Conservation (phyloP, 345 rosid species). For the Heritiera littoralis region DNA sequence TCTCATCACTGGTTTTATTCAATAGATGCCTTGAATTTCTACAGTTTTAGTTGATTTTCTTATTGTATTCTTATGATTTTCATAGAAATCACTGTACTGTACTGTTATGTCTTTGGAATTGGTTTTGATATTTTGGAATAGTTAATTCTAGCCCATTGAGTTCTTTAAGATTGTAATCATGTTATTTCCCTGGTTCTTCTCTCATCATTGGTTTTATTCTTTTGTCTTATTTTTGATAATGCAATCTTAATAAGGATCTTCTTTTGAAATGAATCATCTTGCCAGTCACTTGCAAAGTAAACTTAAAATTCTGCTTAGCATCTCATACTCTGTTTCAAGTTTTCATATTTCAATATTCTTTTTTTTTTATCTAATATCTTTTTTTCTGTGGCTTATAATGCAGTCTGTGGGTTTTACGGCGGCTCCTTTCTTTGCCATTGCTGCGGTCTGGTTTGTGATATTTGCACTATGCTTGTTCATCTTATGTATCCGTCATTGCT, state of each 20-base stretch:
- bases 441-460: slow-evolving; percentile 67
- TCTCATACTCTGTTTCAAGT: not conserved
- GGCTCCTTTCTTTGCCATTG: slow-evolving; percentile 66
- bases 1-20: not conserved
- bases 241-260: not conserved
- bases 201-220: not conserved
- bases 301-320: not conserved
- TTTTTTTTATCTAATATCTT: not conserved
- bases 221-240: not conserved
- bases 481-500: slow-evolving; percentile 71
- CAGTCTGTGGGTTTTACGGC: slow-evolving; percentile 89
- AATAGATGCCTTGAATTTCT: not conserved
- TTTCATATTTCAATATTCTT: not conserved
- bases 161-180: not conserved
- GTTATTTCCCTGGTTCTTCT: not conserved
- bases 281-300: not conserved
- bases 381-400: slow-evolving; percentile 23
- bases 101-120: not conserved
- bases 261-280: not conserved
- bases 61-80: not conserved
- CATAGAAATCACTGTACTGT: not conserved
- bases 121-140: not conserved
- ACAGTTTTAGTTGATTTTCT: not conserved
- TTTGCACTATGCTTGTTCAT: slow-evolving; percentile 59
- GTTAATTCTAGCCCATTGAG: not conserved